These are phyloP conservation scores for Xylaria longipes DNA, from an alignment of 495 filamentous ascomycete genomes.

Conservation along the genomic window DNA sequence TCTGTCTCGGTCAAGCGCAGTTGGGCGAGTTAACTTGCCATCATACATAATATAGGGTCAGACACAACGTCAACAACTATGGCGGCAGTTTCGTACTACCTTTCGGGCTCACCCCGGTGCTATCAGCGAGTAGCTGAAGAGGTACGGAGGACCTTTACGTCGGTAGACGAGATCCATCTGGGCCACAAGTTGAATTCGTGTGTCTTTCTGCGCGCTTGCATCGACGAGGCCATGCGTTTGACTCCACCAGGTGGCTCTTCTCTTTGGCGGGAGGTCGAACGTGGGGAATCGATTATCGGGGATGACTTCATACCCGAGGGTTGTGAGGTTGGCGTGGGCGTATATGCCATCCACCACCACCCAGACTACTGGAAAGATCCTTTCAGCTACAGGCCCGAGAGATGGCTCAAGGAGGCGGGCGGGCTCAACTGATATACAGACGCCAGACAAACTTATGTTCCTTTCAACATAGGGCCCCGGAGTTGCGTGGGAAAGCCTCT, in stretches of 20 bases:
- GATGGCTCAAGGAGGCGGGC: neutral
- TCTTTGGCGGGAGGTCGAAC: neutral
- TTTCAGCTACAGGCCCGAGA: neutral
- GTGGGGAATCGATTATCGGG: neutral
- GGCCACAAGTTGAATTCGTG: neutral
- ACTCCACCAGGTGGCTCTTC: neutral
- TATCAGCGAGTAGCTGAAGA: neutral
- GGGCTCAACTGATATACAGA: neutral
- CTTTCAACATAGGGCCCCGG: neutral
- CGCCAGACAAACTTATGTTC: neutral
- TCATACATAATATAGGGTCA: neutral
- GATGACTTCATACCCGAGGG: neutral
- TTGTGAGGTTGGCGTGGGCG: neutral
- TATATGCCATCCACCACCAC: neutral
- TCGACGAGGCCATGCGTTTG: conserved; percentile 1
- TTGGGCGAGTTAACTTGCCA: neutral
- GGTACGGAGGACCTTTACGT: neutral
- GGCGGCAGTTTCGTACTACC: neutral
- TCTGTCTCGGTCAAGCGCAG: neutral
- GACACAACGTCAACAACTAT: conserved; percentile 1
- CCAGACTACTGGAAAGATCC: neutral
- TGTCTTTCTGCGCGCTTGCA: conserved; percentile 3
- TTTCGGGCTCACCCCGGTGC: neutral
- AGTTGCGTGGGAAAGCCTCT: neutral
- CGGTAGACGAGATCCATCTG: neutral